Percentiles rank a stretch among this genome's conserved stretches.
Conservation (phyloP, 1,284 basidiomycete species). For the Agroathelia rolfsii region DNA sequence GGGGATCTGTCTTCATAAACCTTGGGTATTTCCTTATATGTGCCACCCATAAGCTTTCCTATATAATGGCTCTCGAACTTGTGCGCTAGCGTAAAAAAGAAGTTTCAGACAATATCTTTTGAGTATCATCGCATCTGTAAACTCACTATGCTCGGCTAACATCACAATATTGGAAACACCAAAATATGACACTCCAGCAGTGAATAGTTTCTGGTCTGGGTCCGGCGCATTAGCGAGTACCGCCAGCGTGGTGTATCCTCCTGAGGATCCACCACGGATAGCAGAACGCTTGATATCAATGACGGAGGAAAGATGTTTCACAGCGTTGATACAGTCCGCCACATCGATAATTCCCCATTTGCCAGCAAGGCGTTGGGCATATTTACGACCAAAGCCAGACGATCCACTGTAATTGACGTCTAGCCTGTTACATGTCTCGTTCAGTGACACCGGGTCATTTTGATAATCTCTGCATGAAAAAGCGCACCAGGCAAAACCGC, state of each 20-base stretch:
- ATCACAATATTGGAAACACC: conserved; percentile 38
- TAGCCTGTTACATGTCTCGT: too few relatives aligned
- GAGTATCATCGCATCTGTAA: too few relatives aligned
- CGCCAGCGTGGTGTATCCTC: conserved; percentile 51
- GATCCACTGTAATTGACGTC: conserved; percentile 66
- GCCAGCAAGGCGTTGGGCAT: conserved; percentile 24
- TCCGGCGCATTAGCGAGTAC: conserved; percentile 30
- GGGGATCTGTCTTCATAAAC: conserved; percentile 42
- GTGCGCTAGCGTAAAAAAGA: too few relatives aligned
- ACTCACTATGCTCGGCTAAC: conserved; percentile 39
- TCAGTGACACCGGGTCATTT: too few relatives aligned
- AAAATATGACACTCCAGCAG: conserved; percentile 42
- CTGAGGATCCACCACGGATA: conserved; percentile 52
- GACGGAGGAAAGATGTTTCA: conserved; percentile 26
- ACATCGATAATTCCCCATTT: conserved; percentile 22
- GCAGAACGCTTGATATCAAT: conserved; percentile 47
- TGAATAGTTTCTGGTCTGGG: conserved; percentile 31
- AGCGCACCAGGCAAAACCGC: conserved; percentile 61
- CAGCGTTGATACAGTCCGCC: conserved; percentile 20
- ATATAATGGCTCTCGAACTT: conserved; percentile 58
- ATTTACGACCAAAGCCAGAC: conserved; percentile 53
- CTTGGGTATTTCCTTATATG: conserved; percentile 31
- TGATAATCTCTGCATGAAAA: too few relatives aligned
- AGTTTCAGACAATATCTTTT: too few relatives aligned
- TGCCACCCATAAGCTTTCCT: conserved; percentile 47